Evolutionary conservation across 495 filamentous ascomycete genomes (phyloP), one percentile per base, ranked within the genome.

Genomic region (Aspergillus mulundensis): DNA sequence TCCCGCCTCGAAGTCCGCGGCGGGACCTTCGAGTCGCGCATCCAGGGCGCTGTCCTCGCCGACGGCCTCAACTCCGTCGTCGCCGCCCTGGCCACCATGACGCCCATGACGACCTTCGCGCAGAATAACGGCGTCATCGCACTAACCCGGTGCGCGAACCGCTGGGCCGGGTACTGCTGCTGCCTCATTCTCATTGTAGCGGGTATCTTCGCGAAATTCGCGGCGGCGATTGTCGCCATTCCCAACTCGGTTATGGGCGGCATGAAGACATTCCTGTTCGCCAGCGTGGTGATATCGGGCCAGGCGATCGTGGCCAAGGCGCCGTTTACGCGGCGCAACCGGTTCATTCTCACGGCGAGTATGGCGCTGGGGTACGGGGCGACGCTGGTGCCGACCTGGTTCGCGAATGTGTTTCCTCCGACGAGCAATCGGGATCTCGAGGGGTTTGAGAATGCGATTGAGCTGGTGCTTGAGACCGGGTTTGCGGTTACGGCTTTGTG

Each of bases 61-160:
- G 91, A 95, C 64, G 90, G 91, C 8, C 53, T 93, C 38, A 92
- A 87, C 70, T 89, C 90, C 23, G 70, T 93, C 46, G 66, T 96
- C 28, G 89, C 90, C 15, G 89, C 85, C 0, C 79, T 96, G 25
- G 85, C 82, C 73, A 95, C 92, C 23, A 90, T 92, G 62, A 90
- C 87, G 0, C 89, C 91, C 19, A 89, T 93, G 85, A 84, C 81
- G 7, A 88, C 85, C 60, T 85, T 85, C 48, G 86, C 91, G 0
- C 90, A 96, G 71, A 96, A 96, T 72, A 97, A 97, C 72, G 85
- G 91, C 59, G 92, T 97, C 53, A 95, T 97, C 60, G 86, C 90
- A 5, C 77, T 95, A 19, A 95, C 91, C 2, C 82, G 89, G 18
- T 96, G 91, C 70, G 91, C 91, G 0, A 97, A 94, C 70, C 83